These are phyloP conservation scores for Pythium apleroticum DNA, from an alignment of 352 stramenopile genomes.

Conservation along the genomic window DNA sequence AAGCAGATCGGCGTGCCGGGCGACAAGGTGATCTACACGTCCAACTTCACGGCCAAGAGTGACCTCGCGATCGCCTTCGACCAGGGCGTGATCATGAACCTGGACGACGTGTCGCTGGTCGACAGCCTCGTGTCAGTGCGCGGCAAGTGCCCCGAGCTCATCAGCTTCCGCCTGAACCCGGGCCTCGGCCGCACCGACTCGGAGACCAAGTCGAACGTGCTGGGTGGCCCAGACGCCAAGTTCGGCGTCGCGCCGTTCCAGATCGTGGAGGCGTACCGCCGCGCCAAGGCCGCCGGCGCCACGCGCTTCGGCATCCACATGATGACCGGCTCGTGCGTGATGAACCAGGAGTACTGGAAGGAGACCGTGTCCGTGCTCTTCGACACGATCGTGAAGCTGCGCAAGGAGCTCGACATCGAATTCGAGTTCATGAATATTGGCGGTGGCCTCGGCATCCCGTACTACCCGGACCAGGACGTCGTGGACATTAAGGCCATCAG, in stretches of 20 bases:
- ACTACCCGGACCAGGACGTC: conserved; percentile 66
- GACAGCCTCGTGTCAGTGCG: conserved; percentile 71
- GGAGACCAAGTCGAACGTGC: conserved; percentile 88
- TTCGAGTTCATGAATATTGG: conserved; percentile 93
- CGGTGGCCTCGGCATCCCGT: conserved; percentile 86
- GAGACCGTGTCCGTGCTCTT: conserved; percentile 86
- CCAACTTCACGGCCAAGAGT: conserved; percentile 86
- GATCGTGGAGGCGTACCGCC: conserved; percentile 86
- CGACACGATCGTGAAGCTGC: conserved; percentile 75
- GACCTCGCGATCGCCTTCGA: conserved; percentile 76
- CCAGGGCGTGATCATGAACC: conserved; percentile 85
- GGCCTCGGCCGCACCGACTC: conserved; percentile 86
- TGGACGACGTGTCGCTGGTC: conserved; percentile 85
- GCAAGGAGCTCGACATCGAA: conserved; percentile 80
- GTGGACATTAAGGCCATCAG: conserved; percentile 73
- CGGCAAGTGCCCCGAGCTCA: conserved; percentile 76
- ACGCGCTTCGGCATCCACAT: conserved; percentile 91
- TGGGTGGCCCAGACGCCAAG: conserved; percentile 87
- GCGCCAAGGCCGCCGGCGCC: conserved; percentile 71
- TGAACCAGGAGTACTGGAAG: conserved; percentile 89
- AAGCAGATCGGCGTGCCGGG: conserved; percentile 71
- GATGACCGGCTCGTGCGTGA: conserved; percentile 91
- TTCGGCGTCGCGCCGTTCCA: conserved; percentile 88
- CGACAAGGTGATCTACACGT: conserved; percentile 88
- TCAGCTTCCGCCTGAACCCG: conserved; percentile 88